Conservation (phyloP, 2,329 filamentous ascomycete species). For the Aspergillus versicolor region DNA sequence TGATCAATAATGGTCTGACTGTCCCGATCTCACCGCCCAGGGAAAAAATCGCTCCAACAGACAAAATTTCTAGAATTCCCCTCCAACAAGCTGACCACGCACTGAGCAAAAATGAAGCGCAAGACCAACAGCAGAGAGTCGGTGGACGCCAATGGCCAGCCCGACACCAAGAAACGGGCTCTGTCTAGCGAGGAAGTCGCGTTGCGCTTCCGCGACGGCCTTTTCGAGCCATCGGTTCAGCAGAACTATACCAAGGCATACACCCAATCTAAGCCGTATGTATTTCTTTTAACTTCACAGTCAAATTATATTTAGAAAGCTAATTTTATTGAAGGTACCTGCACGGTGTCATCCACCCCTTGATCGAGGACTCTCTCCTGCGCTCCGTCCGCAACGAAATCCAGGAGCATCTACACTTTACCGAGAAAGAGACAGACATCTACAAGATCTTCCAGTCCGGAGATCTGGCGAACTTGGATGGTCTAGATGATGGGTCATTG, state of each 20-base stretch:
- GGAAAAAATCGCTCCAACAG: constrained; percentile 9
- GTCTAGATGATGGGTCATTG: constrained; percentile 81
- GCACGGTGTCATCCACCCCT: constrained; percentile 80
- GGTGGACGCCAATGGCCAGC: constrained; percentile 30
- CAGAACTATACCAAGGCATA: constrained; percentile 46
- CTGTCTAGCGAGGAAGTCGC: constrained; percentile 39
- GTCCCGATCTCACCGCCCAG: constrained; percentile 19
- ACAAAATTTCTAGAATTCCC: background rate
- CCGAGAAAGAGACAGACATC: constrained; percentile 97
- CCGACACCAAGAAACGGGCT: constrained; percentile 39
- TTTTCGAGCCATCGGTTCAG: constrained; percentile 42
- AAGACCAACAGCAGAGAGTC: constrained; percentile 38
- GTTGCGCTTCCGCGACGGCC: constrained; percentile 43
- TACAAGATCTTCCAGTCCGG: constrained; percentile 99
- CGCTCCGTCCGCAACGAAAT: constrained; percentile 87
- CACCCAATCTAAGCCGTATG: constrained; percentile 44
- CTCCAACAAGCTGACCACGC: background rate
- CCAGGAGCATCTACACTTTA: constrained; percentile 87
- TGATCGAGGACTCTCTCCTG: constrained; percentile 79
- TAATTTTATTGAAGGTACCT: constrained; percentile 62
- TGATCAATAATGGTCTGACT: constrained; percentile 22
- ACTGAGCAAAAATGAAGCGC: constrained; percentile 42
- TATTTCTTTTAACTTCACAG: background rate
- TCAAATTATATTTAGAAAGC: background rate
- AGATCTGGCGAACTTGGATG: constrained; percentile 93